These are phyloP conservation scores for Pseudoperonospora humuli DNA, from an alignment of 352 stramenopile genomes.

Conservation along the genomic window DNA sequence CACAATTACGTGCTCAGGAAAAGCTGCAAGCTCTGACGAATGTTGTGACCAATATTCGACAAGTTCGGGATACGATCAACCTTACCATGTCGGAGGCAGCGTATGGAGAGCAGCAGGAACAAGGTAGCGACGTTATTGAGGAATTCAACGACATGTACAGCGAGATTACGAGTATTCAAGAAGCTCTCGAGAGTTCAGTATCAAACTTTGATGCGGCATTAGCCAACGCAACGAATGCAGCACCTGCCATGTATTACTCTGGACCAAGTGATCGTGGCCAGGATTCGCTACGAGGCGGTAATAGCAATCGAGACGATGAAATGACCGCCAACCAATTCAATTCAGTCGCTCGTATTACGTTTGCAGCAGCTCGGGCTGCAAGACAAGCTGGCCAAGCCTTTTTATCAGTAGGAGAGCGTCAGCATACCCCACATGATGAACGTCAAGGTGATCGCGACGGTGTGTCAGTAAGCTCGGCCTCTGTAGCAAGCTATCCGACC, in stretches of 20 bases:
- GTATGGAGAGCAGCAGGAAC: constrained; percentile 26
- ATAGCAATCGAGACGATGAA: constrained; percentile 12
- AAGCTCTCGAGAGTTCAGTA: constrained; percentile 43
- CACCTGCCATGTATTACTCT: constrained; percentile 30
- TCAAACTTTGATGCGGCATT: constrained; percentile 42
- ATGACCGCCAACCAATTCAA: constrained; percentile 50
- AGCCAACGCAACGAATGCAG: constrained; percentile 31
- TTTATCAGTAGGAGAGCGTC: constrained; percentile 33
- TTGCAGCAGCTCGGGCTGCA: constrained; percentile 49
- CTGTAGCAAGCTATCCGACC: constrained; percentile 33
- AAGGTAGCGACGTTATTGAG: constrained; percentile 20
- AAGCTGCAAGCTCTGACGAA: constrained; percentile 46
- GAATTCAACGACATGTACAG: constrained; percentile 49
- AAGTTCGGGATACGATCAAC: constrained; percentile 63
- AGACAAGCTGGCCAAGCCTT: constrained; percentile 50
- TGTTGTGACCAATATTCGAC: constrained; percentile 56
- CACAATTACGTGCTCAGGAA: constrained; percentile 28
- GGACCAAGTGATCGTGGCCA: constrained; percentile 20
- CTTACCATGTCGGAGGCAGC: constrained; percentile 47
- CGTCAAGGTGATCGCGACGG: constrained; percentile 9
- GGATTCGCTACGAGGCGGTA: constrained; percentile 8
- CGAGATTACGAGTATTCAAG: constrained; percentile 44
- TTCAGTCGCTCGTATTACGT: constrained; percentile 52
- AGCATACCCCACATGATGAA: not conserved
- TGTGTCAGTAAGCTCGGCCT: constrained; percentile 20